Base-by-base conservation (phyloP, 2,329 filamentous ascomycete species). In the Arachnomyces sp. region DNA sequence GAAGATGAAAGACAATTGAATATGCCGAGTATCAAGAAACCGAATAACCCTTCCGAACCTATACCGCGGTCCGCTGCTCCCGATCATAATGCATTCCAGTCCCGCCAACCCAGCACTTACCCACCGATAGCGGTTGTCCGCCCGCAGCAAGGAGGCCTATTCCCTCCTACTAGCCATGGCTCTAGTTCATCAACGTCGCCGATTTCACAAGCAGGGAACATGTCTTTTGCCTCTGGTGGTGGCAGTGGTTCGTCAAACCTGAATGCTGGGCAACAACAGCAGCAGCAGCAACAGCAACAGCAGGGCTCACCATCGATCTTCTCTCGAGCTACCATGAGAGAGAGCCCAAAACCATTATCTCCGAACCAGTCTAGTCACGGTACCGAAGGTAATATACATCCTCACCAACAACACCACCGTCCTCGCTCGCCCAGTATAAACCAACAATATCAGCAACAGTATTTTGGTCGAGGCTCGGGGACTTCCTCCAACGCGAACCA, bases 271-370 rank as follows among this genome's bases (percentile, higher is more conserved):
- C 33, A 36, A 28, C 18, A 29, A 15, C 21, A 8, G 13, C 44
- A 43, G 41, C 62, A 53, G 46, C n/a, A n/a, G 3, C 33, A 36
- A 28, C 18, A 29, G 16, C 21, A 8, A 12, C 44, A 43, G 41
- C 62, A 53, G 46, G 51, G 47, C 49, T 68, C 67, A 43, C 68
- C 69, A 34, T 75, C 74, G 13, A 74, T 88, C 48, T 93, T 86
- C 57, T 75, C 79, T 7, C 80, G 87, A 48, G 75, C 77, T 39
- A 75, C 69, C 43, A 84, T 94, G 68, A 92, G 84, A 3, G 87
- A 95, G 61, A 93, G 86, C 49, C 87, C 88, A 0, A 93, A 89
- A 56, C 83, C 88, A 3, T 69, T 94, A 31, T 71, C 68, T 16
- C 68, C 68, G n/a, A 67, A 63, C 31, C 63, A 66, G 44, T 50